A percentile compares a stretch with the other conserved stretches of the same genome.
phyloP scores from a whole-genome alignment of 768 basidiomycete species.

The Mycena pura region DNA sequence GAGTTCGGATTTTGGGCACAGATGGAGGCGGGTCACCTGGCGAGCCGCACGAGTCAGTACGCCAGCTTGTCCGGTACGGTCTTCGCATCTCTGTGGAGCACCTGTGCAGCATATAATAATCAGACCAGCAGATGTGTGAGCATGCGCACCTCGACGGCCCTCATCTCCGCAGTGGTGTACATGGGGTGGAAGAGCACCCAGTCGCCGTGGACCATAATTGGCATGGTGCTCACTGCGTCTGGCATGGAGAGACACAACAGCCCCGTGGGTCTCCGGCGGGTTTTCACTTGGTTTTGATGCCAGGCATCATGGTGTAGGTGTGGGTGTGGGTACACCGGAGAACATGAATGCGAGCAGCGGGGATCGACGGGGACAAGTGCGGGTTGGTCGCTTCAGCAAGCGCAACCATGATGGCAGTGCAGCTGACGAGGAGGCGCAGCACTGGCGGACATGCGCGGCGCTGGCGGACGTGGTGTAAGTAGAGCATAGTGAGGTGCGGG shows the following conservation, averaged over 20 bases:
- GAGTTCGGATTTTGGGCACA: background rate
- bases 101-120: conserved; percentile 45
- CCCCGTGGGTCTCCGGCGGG: too few relatives aligned
- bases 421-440: too few relatives aligned
- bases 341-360: too few relatives aligned
- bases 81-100: conserved; percentile 71
- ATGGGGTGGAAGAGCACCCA: conserved; percentile 97
- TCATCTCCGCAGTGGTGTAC: conserved; percentile 77
- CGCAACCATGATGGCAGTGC: too few relatives aligned
- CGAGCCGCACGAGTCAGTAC: conserved; percentile 60
- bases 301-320: too few relatives aligned
- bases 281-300: too few relatives aligned
- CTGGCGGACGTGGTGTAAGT: too few relatives aligned
- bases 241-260: conserved; percentile 41
- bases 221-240: conserved; percentile 60
- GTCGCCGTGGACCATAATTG: conserved; percentile 67
- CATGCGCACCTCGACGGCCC: conserved; percentile 66
- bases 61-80: conserved; percentile 80
- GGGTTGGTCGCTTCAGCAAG: too few relatives aligned
- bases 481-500: too few relatives aligned
- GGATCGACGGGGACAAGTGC: too few relatives aligned
- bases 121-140: background rate
- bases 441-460: too few relatives aligned
- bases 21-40: conserved; percentile 44
- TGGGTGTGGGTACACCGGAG: too few relatives aligned